Conservation (phyloP, 495 filamentous ascomycete genomes). For the Lophium mytilinum region DNA sequence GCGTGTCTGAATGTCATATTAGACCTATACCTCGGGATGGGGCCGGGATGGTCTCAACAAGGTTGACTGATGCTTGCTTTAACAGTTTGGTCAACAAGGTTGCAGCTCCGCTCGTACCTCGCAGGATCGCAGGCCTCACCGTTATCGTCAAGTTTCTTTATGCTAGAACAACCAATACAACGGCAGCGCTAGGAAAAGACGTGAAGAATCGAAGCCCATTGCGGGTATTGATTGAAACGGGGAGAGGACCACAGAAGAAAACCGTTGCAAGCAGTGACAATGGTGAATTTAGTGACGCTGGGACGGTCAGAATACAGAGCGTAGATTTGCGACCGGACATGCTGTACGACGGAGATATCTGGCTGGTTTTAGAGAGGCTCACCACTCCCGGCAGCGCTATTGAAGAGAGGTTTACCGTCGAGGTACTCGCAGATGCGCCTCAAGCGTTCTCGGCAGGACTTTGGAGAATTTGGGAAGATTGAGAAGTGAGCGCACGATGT, state of each 20-base stretch:
- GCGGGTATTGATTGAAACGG: slow-evolving; percentile 56
- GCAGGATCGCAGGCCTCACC: slow-evolving; percentile 13
- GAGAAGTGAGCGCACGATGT: no score
- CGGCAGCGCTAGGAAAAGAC: slow-evolving; percentile 27
- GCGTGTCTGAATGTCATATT: slow-evolving; percentile 46
- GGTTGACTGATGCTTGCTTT: slow-evolving; percentile 26
- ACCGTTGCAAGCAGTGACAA: slow-evolving; percentile 46
- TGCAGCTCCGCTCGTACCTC: slow-evolving; percentile 26
- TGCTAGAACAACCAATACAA: slow-evolving; percentile 16
- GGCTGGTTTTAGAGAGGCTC: slow-evolving; percentile 68
- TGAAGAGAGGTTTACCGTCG: slow-evolving; percentile 31
- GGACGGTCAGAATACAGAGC: slow-evolving; percentile 58
- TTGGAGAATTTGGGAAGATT: slow-evolving; percentile 32
- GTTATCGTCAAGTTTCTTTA: slow-evolving; percentile 24
- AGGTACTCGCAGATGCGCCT: slow-evolving; percentile 28
- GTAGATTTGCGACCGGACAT: slow-evolving; percentile 58
- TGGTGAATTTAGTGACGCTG: slow-evolving; percentile 61
- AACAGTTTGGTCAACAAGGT: slow-evolving; percentile 13
- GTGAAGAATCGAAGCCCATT: slow-evolving; percentile 46
- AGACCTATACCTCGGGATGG: slow-evolving; percentile 53
- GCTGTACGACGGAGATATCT: slow-evolving; percentile 46
- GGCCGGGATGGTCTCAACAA: slow-evolving; percentile 51
- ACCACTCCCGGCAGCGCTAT: slow-evolving; percentile 15
- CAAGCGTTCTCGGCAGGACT: slow-evolving; percentile 24
- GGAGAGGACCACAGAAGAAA: slow-evolving; percentile 58